Evolutionary conservation across 345 rosid species (phyloP), one percentile per base, ranked within the genome.

Genomic region (Gossypium bickii): DNA sequence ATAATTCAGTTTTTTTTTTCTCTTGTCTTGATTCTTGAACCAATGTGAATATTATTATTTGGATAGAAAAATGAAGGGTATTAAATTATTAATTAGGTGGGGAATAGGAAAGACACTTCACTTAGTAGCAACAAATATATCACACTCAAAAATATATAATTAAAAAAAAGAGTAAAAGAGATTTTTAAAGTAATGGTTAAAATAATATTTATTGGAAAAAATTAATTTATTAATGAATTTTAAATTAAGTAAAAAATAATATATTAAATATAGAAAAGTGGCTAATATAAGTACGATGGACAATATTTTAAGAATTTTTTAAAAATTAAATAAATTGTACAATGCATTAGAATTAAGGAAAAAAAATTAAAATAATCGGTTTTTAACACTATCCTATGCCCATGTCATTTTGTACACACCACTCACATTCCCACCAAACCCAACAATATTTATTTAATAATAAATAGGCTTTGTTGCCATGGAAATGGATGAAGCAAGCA

Each of bases 61-160:
- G 20, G 41, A 47, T 7, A 63, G 15, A 48, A 68, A 48, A 0
- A 57, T 9, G 61, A 20, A 20, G 34, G 10, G 20, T 68, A 13
- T 48, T 48, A 15, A 18, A 56, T 56, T 56, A 58, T 58, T 51
- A 29, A 51, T 11, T 9, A 24, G 73, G 60, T 17, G 45, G 24
- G 72, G 60, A 69, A 69, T 20, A 16, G 44, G 59, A 51, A 69
- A 51, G 15, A 51, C 45, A 66, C 48, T 67, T 12, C n/a, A 45
- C 12, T 67, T 24, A 47, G 7, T 67, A 61, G 16, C 63, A 17
- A 69, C 72, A 49, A 48, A 68, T 48, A 20, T 17, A 29, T 69
- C 59, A 69, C 16, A 51, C 24, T 68, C 44, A 9, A 17, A 16
- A 9, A 49, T 20, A 27, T 27, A 22, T 24, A 24, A 24, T 20